Evolutionary conservation across 495 filamentous ascomycete genomes (phyloP).

Genomic region (Penicillium arizonense): DNA sequence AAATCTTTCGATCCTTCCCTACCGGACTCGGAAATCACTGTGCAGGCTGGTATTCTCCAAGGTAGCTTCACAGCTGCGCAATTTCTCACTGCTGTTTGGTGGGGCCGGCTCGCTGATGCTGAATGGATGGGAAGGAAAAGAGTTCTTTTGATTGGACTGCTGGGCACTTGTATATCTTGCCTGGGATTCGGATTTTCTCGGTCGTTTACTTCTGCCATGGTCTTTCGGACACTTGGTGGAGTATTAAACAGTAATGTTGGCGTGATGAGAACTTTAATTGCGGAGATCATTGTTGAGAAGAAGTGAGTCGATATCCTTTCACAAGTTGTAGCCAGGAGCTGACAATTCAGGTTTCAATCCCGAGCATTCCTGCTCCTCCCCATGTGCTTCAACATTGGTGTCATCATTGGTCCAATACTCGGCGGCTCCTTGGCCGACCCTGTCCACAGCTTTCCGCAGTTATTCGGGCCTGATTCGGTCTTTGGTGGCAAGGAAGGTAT

Average conservation of each 20-base stretch:
- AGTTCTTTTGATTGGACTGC: constrained; percentile 71
- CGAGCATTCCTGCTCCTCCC: constrained; percentile 79
- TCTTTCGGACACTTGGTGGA: constrained; percentile 74
- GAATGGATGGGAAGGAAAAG: constrained; percentile 70
- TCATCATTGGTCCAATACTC: constrained; percentile 63
- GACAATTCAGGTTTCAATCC: constrained; percentile 55
- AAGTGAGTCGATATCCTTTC: constrained; percentile 30
- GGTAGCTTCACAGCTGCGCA: constrained; percentile 76
- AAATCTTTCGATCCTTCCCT: constrained; percentile 64
- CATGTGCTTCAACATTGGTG: constrained; percentile 74
- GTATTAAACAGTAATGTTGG: constrained; percentile 79
- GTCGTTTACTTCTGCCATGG: constrained; percentile 62
- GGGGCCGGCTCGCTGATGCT: constrained; percentile 74
- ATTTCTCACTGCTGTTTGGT: constrained; percentile 74
- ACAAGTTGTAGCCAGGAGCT: background rate
- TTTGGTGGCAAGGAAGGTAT: constrained; percentile 52
- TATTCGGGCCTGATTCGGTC: constrained; percentile 62
- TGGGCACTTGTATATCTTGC: constrained; percentile 68
- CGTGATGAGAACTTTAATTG: constrained; percentile 79
- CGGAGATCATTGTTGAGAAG: constrained; percentile 72
- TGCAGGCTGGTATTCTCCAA: constrained; percentile 73
- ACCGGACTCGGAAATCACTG: constrained; percentile 65
- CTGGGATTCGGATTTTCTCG: constrained; percentile 79
- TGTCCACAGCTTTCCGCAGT: constrained; percentile 55
- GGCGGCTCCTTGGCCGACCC: constrained; percentile 76